Conservation (phyloP, 768 basidiomycete species). For the Lentinula edodes region DNA sequence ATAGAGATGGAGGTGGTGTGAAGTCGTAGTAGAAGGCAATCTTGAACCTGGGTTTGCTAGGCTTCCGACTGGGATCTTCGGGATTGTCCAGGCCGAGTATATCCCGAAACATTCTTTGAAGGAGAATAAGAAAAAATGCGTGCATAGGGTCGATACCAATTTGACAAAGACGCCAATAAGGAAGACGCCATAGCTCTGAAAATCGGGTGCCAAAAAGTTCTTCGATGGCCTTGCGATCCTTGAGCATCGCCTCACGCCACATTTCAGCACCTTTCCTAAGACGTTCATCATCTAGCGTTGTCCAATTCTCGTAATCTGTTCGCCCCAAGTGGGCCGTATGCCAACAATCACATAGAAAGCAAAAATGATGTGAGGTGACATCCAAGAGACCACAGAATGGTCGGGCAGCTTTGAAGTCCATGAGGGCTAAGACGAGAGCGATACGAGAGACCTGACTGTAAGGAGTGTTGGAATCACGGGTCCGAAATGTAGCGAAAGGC, state of each 20-base stretch:
- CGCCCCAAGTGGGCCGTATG: background rate
- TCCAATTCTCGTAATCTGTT: constrained; percentile 13
- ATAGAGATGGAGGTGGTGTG: background rate
- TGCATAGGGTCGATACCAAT: constrained; percentile 32
- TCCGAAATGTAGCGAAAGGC: background rate
- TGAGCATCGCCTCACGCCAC: constrained; percentile 15
- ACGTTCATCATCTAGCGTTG: background rate
- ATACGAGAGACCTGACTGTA: background rate
- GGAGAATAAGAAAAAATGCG: constrained; percentile 3
- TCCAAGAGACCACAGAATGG: background rate
- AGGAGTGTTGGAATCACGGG: background rate
- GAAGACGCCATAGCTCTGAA: constrained; percentile 3
- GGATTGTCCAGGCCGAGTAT: background rate
- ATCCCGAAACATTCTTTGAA: background rate
- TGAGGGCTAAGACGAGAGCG: background rate
- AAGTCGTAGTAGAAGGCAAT: background rate
- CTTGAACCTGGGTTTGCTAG: background rate
- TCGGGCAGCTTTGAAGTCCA: background rate
- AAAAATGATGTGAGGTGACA: background rate
- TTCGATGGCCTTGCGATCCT: constrained; percentile 13
- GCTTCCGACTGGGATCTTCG: background rate
- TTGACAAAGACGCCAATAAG: constrained; percentile 30
- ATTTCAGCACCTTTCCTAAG: constrained; percentile 13
- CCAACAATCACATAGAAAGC: background rate
- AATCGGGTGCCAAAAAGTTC: constrained; percentile 18